phyloP scores from a whole-genome alignment of 1,284 basidiomycete species.

The Hemileia vastatrix region DNA sequence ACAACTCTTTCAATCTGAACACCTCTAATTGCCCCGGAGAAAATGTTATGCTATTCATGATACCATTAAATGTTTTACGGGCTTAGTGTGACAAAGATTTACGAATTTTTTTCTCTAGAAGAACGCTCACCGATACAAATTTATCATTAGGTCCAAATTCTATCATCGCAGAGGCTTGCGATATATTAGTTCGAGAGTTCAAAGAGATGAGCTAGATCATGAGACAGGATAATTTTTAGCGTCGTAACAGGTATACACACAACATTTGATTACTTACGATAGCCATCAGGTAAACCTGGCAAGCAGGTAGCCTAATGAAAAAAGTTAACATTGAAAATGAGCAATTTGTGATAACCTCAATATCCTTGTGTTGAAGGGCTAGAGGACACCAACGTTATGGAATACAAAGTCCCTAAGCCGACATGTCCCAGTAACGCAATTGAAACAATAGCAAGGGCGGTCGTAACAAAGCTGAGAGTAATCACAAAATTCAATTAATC shows the following conservation, averaged over 20 bases:
- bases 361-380: too few relatives aligned
- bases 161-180: neutral
- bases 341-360: neutral
- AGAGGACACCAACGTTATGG: neutral
- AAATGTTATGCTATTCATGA: neutral
- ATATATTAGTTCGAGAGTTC: neutral
- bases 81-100: neutral
- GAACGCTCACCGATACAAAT: neutral
- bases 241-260: neutral
- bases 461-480: neutral
- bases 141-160: neutral
- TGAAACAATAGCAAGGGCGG: neutral
- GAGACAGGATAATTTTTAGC: neutral
- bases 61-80: neutral
- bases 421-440: neutral
- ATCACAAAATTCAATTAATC: neutral
- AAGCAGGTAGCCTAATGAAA: neutral
- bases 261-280: neutral
- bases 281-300: neutral
- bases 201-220: neutral
- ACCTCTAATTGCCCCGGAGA: neutral
- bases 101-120: neutral
- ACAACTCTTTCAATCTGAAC: neutral
- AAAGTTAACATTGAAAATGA: neutral
- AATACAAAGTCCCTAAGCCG: neutral